Base-by-base conservation (phyloP, 1,139 yeast genomes). In the Hyphopichia pseudoburtonii region DNA sequence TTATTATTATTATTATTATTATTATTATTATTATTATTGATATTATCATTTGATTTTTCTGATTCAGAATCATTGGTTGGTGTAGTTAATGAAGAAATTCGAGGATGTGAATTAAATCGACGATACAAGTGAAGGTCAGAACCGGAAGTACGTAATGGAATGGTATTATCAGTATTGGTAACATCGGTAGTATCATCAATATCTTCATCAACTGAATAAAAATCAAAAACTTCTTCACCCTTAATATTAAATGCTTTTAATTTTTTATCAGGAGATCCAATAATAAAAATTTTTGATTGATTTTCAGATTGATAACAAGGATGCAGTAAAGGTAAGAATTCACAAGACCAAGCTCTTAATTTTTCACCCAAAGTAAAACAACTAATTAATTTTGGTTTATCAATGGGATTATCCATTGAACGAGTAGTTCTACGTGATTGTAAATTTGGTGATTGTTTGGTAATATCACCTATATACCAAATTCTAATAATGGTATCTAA, bases 211-310 rank as follows among this genome's bases (percentile, higher is more conserved):
- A 67, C 70, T 15, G 65, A 66, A 43, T 70, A 70, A 45, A 71
- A 71, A 45, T 71, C 76, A 48, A 68, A 67, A 10, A 70, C 45
- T 41, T 70, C 75, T 3, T 47, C 49, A 5, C 77, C 76, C 17
- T 62, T 58, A 17, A 76, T 51, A 47, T 81, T 78, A 64, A 76
- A 86, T 11, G 85, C 73, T 24, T 78, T 75, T 40, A 88, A 73
- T 34, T 78, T 81, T 45, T 81, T 80, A 55, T 87, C 96, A 0
- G 90, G 88, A 1, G 92, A 80, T 0, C 95, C 94, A 16, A 85
- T 69, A 9, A 87, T 70, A 44, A 86, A 82, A 40, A 73, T 75
- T 17, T 80, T 76, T 6, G 75, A 74, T 10, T 40, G 33, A 17
- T 38, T 36, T 27, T 8, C 6, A 15, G 15, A 16, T n/a, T n/a